These are phyloP conservation scores for Dovyalis caffra DNA, from an alignment of 345 rosid genomes.

Conservation along the genomic window DNA sequence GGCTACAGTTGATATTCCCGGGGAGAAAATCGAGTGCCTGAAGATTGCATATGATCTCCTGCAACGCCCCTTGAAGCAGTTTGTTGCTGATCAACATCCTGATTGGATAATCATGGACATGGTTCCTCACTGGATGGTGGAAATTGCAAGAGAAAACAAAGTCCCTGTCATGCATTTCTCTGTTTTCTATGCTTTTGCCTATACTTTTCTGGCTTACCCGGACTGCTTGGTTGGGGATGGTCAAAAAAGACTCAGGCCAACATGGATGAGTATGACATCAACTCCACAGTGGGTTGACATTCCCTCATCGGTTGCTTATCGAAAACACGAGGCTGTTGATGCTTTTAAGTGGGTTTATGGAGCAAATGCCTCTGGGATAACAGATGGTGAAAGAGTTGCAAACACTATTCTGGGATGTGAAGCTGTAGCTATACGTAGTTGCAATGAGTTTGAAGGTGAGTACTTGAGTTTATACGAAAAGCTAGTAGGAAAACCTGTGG, in stretches of 20 bases:
- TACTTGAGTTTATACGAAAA: slow-evolving; percentile 4
- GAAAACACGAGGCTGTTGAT: neutral
- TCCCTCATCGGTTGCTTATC: slow-evolving; percentile 8
- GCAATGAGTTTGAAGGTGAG: slow-evolving; percentile 14
- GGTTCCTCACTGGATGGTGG: slow-evolving; percentile 17
- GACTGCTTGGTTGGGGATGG: slow-evolving; percentile 2
- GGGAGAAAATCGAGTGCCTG: slow-evolving; percentile 13
- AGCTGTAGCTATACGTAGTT: slow-evolving; percentile 19
- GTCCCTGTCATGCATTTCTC: slow-evolving; percentile 23
- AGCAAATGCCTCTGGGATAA: slow-evolving; percentile 15
- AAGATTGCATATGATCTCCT: slow-evolving; percentile 33
- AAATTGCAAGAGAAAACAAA: slow-evolving; percentile 16
- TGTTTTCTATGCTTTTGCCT: neutral
- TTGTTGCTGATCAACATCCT: slow-evolving; percentile 2
- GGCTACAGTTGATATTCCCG: no score
- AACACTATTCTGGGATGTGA: neutral
- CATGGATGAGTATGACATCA: slow-evolving; percentile 16
- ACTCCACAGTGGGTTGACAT: slow-evolving; percentile 25
- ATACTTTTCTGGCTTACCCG: slow-evolving; percentile 10
- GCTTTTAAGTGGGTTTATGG: neutral
- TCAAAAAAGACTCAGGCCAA: neutral
- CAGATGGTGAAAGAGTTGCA: slow-evolving; percentile 5
- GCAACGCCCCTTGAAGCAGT: slow-evolving; percentile 18
- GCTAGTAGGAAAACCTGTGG: neutral
- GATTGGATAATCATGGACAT: slow-evolving; percentile 32